These are phyloP conservation scores for Boletus patriciae DNA, from an alignment of 768 basidiomycete genomes.

Conservation along the genomic window DNA sequence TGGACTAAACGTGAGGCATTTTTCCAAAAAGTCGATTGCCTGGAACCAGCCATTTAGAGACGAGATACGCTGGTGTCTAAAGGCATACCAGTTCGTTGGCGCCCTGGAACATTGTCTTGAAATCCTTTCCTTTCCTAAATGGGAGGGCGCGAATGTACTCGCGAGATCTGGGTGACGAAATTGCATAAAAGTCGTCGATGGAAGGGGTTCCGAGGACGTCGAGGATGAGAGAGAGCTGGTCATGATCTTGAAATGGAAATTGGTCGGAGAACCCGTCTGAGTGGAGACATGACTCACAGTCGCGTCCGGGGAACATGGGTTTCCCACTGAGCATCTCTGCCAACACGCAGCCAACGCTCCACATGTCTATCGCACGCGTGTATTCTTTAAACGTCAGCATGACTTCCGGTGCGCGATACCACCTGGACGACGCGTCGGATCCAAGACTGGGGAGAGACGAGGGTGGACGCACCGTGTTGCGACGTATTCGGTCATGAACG, in stretches of 20 bases:
- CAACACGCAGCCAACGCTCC: constrained; percentile 83
- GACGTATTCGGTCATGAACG: constrained; percentile 92
- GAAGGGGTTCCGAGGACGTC: constrained; percentile 91
- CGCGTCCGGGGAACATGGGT: constrained; percentile 92
- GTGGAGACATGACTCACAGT: constrained; percentile 50
- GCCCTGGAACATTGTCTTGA: constrained; percentile 67
- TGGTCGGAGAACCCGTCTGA: too few species aligned
- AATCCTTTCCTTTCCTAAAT: constrained; percentile 77
- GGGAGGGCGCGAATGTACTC: constrained; percentile 90
- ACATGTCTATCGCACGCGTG: constrained; percentile 83
- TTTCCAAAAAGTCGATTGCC: constrained; percentile 78
- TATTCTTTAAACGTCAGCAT: constrained; percentile 99
- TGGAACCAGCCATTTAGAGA: constrained; percentile 17
- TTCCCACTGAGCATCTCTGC: constrained; percentile 94
- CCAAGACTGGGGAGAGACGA: neutral
- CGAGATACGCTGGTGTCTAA: neutral
- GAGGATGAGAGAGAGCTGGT: constrained; percentile 89
- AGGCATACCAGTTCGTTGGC: constrained; percentile 61
- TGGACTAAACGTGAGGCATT: constrained; percentile 82
- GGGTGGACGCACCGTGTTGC: constrained; percentile 67
- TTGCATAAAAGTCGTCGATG: constrained; percentile 94
- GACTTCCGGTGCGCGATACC: constrained; percentile 98
- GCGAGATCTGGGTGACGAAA: constrained; percentile 73
- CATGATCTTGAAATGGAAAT: constrained; percentile 56
- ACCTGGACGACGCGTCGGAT: constrained; percentile 44